Conservation (phyloP, 208 protist species). For the Naegleria gruberi region DNA sequence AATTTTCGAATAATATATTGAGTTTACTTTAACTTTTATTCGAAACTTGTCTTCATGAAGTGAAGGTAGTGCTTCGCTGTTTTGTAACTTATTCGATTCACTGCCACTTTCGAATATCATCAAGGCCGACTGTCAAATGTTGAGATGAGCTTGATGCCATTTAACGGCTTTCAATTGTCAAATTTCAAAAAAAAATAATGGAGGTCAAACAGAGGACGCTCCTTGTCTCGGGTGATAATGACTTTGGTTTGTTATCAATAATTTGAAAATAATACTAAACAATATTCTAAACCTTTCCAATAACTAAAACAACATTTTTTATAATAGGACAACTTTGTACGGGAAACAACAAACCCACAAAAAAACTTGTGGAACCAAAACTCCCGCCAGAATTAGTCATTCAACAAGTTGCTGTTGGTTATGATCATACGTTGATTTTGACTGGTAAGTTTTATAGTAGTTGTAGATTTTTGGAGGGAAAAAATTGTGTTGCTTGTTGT, state of each 20-base stretch:
- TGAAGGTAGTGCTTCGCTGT: too few species aligned
- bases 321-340: background rate
- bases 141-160: too few species aligned
- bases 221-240: background rate
- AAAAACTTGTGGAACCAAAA: background rate
- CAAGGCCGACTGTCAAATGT: too few species aligned
- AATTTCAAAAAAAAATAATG: background rate
- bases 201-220: background rate
- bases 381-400: background rate
- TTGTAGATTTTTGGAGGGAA: too few species aligned
- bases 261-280: background rate
- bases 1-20: too few species aligned
- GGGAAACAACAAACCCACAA: background rate
- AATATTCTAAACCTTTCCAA: background rate
- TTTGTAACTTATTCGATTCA: too few species aligned
- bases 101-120: too few species aligned
- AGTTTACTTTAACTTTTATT: too few species aligned
- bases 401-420: constrained; percentile 2
- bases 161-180: background rate
- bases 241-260: background rate
- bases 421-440: background rate
- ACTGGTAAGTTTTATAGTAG: background rate
- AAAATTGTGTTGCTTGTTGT: too few species aligned
- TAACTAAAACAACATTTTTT: background rate
- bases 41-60: too few species aligned